These are phyloP conservation scores for Volvariella volvacea DNA, from an alignment of 1,284 basidiomycete species.

Conservation along the genomic window DNA sequence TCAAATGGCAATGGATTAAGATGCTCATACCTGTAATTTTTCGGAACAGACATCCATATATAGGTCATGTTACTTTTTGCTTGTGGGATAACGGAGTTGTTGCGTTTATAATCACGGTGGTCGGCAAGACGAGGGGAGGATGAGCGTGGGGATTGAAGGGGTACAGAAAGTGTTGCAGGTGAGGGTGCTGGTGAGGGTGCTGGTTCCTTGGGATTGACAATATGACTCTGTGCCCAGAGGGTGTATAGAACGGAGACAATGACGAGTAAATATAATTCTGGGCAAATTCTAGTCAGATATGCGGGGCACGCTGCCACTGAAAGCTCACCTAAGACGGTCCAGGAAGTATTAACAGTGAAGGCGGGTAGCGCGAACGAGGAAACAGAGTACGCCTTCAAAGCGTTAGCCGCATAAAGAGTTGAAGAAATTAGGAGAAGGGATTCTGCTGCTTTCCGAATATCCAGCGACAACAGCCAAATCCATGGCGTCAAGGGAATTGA, in stretches of 20 bases:
- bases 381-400: too few relatives aligned
- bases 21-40: conserved; percentile 65
- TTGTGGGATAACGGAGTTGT: conserved; percentile 19
- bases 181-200: conserved; percentile 10
- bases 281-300: conserved; percentile 9
- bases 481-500: conserved; percentile 32
- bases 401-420: conserved; percentile 34
- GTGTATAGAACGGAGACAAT: conserved; percentile 56
- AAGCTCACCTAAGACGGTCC: neutral
- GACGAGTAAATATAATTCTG: conserved; percentile 58
- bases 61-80: conserved; percentile 52
- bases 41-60: conserved; percentile 86
- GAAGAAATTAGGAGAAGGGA: conserved; percentile 47
- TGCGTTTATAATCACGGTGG: conserved; percentile 35
- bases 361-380: too few relatives aligned
- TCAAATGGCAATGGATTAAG: conserved; percentile 7
- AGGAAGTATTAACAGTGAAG: neutral
- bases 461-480: conserved; percentile 40
- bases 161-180: conserved; percentile 14
- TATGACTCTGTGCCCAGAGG: conserved; percentile 50
- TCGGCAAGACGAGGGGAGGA: conserved; percentile 39
- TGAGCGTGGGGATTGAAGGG: conserved; percentile 24
- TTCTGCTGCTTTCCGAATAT: conserved; percentile 52
- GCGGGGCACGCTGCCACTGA: conserved; percentile 4
- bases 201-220: conserved; percentile 15